phyloP scores from a whole-genome alignment of 192 early-diverging fungal genomes.

The Backusella macrospora region DNA sequence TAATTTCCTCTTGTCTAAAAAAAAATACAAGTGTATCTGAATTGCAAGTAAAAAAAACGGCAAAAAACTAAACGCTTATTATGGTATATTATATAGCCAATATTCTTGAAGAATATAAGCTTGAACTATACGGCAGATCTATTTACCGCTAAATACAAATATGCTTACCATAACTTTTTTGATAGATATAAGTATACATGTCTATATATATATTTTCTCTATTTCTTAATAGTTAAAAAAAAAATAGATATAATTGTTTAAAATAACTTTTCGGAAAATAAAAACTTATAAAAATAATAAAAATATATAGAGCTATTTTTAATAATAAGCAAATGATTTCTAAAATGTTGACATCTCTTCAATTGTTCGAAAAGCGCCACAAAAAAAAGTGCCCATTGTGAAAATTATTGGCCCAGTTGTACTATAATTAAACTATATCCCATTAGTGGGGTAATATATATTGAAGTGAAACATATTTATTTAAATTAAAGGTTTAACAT shows the following conservation, averaged over 20 bases:
- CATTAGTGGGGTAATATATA: neutral
- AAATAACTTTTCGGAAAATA: neutral
- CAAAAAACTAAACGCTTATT: too few species aligned
- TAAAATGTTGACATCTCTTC: neutral
- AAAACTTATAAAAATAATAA: neutral
- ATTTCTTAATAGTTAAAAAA: neutral
- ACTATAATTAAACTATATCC: neutral
- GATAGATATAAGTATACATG: too few species aligned
- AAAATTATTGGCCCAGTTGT: too few species aligned
- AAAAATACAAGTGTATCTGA: too few species aligned
- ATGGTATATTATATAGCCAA: too few species aligned
- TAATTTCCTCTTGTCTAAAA: too few species aligned
- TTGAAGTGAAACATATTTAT: neutral
- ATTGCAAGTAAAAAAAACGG: too few species aligned
- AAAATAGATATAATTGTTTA: neutral
- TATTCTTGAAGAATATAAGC: too few species aligned
- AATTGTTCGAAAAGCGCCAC: neutral
- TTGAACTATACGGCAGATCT: too few species aligned
- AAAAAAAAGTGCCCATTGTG: neutral
- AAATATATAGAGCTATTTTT: neutral
- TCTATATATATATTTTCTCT: too few species aligned
- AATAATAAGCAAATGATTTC: neutral
- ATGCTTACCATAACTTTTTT: too few species aligned
- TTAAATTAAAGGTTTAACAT: neutral
- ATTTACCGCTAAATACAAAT: too few species aligned